Evolutionary conservation across 371 early-diverging fungal genomes (phyloP).

Genomic region (Entomophthora muscae): DNA sequence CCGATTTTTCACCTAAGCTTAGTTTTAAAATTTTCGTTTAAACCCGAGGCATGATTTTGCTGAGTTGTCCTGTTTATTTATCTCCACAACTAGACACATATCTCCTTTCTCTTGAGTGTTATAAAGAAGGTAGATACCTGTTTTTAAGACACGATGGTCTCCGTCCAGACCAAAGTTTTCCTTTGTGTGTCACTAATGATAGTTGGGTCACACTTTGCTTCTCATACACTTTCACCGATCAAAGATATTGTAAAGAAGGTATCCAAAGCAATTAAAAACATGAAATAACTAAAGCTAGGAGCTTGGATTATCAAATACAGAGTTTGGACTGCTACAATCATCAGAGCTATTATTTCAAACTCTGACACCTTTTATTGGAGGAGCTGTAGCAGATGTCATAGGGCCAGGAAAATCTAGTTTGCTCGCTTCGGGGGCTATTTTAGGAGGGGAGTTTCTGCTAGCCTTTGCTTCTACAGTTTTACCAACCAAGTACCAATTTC

Average conservation of each 20-base stretch:
- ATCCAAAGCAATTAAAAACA: not conserved
- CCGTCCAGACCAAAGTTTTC: not conserved
- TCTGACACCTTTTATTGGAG: constrained; percentile 6
- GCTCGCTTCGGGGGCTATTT: not conserved
- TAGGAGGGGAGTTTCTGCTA: not conserved
- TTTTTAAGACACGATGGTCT: no score
- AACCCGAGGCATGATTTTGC: no score
- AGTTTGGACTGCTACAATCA: constrained; percentile 7
- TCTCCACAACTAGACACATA: no score
- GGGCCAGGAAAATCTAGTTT: not conserved
- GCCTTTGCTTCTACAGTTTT: constrained; percentile 1
- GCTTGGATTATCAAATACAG: constrained; percentile 1
- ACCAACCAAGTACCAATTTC: not conserved
- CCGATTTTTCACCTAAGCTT: no score
- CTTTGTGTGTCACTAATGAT: constrained; percentile 1
- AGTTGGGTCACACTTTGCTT: constrained; percentile 4
- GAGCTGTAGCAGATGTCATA: not conserved
- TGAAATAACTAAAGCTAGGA: no score
- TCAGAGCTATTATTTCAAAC: constrained; percentile 7
- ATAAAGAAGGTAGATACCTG: no score
- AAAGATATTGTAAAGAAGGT: constrained; percentile 7
- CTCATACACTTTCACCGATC: constrained; percentile 7
- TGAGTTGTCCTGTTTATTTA: no score
- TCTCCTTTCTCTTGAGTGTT: no score
- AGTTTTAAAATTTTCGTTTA: no score